Evolutionary conservation across 331 rosid genomes (phyloP).

Genomic region (Pyrus hybrid): DNA sequence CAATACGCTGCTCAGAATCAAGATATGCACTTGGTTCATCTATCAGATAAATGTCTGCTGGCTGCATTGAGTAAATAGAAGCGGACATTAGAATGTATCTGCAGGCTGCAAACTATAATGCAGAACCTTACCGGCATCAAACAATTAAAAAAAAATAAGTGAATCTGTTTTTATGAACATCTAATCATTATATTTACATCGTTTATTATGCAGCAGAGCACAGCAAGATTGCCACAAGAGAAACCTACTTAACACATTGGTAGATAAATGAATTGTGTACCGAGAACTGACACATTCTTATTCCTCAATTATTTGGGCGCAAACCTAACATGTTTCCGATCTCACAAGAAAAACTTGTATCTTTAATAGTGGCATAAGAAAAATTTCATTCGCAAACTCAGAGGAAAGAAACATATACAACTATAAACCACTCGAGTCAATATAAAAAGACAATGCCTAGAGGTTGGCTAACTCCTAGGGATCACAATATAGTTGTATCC

Average conservation of each 20-base stretch:
- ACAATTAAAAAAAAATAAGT: neutral
- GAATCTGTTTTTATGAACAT: neutral
- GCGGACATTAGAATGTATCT: no score
- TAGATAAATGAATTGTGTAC: neutral
- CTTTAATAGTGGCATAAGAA: neutral
- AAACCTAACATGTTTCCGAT: neutral
- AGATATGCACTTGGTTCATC: conserved; percentile 99
- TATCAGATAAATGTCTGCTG: conserved; percentile 91
- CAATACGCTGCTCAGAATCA: conserved; percentile 96
- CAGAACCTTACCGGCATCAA: neutral
- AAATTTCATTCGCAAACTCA: neutral
- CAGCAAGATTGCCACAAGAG: neutral
- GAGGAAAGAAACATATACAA: neutral
- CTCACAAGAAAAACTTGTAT: neutral
- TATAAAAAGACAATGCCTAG: neutral
- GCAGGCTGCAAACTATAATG: no score
- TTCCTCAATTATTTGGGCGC: neutral
- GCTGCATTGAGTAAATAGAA: conserved; percentile 41
- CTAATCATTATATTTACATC: neutral
- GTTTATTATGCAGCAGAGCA: neutral
- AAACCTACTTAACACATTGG: neutral
- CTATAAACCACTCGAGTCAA: neutral
- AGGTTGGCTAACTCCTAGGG: neutral
- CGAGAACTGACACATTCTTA: neutral
- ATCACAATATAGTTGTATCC: neutral